Evolutionary conservation across 176 grass and related monocot genomes (phyloP).

Genomic region (Hyparrhenia diplandra): DNA sequence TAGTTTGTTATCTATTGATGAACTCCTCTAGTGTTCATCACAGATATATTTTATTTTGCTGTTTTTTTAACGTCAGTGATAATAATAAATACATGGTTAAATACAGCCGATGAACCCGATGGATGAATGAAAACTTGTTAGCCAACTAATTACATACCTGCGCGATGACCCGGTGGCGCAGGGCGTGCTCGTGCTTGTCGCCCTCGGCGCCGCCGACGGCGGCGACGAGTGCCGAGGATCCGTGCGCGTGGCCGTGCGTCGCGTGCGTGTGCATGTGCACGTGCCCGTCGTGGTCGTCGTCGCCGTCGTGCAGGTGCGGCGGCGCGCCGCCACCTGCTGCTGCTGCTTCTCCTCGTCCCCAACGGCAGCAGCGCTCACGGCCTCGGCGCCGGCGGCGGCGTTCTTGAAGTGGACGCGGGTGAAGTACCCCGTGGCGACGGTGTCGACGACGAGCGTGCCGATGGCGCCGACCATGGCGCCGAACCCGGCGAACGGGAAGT

Average conservation of each 20-base stretch:
- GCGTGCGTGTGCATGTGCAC: slow-evolving; percentile 49
- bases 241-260: slow-evolving; percentile 50
- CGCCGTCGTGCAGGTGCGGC: not conserved
- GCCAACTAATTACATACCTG: slow-evolving; percentile 39
- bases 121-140: not conserved
- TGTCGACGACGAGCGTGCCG: slow-evolving; percentile 58
- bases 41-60: not conserved
- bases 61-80: not conserved
- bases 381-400: not conserved
- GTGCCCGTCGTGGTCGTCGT: slow-evolving; percentile 1
- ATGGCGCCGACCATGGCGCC: slow-evolving; percentile 65
- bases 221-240: slow-evolving; percentile 21
- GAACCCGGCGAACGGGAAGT: slow-evolving; percentile 55
- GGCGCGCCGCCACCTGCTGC: not conserved
- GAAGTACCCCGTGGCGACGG: slow-evolving; percentile 59
- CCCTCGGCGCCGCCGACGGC: slow-evolving; percentile 30
- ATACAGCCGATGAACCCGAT: not conserved
- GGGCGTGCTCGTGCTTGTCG: slow-evolving; percentile 12
- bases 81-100: not conserved
- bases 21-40: not conserved
- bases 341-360: slow-evolving; percentile 27
- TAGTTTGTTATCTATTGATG: no score
- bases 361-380: not conserved
- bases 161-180: slow-evolving; percentile 46
- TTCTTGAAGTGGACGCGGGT: slow-evolving; percentile 25